Percentiles rank a stretch among this genome's conserved stretches.
These are phyloP conservation scores for Suhomyces choctaworum DNA, from an alignment of 1,139 yeast genomes.

Conservation along the genomic window DNA sequence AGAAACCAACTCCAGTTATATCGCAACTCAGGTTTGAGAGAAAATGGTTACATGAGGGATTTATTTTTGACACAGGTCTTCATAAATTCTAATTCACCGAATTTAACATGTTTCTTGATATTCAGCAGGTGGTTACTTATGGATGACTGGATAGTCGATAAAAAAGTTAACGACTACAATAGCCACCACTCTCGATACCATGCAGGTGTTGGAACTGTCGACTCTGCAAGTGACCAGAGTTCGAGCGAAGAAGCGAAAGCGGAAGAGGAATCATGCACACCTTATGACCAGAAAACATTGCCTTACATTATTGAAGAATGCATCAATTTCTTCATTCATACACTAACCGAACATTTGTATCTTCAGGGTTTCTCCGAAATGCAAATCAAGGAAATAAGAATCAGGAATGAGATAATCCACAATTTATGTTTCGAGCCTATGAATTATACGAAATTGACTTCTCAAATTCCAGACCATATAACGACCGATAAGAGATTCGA, in stretches of 20 bases:
- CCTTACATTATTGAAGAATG: slow-evolving; percentile 78
- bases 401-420: slow-evolving; percentile 74
- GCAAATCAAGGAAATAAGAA: slow-evolving; percentile 52
- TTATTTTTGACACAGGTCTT: slow-evolving; percentile 70
- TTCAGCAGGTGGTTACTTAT: slow-evolving; percentile 70
- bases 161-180: slow-evolving; percentile 1
- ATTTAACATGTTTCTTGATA: slow-evolving; percentile 58
- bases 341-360: slow-evolving; percentile 68
- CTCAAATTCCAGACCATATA: slow-evolving; percentile 74
- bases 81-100: slow-evolving; percentile 58
- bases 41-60: slow-evolving; percentile 78
- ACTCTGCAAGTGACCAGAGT: neutral
- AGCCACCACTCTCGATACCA: neutral
- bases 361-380: slow-evolving; percentile 52
- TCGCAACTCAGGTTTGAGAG: slow-evolving; percentile 78
- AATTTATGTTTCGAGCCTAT: slow-evolving; percentile 72
- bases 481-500: slow-evolving; percentile 75
- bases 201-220: neutral
- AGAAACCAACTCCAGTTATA: slow-evolving; percentile 80
- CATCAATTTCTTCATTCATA: slow-evolving; percentile 63
- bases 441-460: slow-evolving; percentile 68
- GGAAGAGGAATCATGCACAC: slow-evolving; percentile 4
- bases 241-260: neutral
- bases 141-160: slow-evolving; percentile 43
- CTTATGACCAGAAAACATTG: slow-evolving; percentile 48